Evolutionary conservation across 1,139 yeast species (phyloP).

Genomic region (Geotrichum bryndzae): DNA sequence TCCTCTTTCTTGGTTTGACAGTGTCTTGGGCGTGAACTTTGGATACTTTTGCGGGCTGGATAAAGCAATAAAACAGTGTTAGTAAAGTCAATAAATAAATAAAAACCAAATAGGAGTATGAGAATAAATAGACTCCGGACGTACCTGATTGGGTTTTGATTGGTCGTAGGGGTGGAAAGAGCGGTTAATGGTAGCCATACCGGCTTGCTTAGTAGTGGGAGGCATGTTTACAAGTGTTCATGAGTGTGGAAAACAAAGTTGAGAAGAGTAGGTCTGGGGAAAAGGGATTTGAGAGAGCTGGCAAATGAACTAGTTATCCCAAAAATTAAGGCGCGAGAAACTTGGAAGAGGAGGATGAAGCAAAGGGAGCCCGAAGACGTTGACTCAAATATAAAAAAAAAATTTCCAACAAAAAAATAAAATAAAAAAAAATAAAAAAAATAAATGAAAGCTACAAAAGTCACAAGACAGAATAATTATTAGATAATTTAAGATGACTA

Average conservation of each 20-base stretch:
- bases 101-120: background rate
- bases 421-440: background rate
- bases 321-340: background rate
- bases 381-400: background rate
- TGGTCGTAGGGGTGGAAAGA: constrained; percentile 2
- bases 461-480: background rate
- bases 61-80: background rate
- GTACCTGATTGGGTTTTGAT: background rate
- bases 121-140: background rate
- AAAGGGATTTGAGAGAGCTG: background rate
- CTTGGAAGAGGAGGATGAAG: background rate
- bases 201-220: constrained; percentile 4
- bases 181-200: constrained; percentile 7
- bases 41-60: background rate
- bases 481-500: background rate
- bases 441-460: background rate
- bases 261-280: background rate
- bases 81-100: background rate
- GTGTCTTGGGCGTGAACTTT: background rate
- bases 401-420: background rate
- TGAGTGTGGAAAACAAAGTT: background rate
- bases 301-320: background rate
- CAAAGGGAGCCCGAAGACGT: background rate
- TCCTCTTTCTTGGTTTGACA: constrained; percentile 31
- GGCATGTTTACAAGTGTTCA: background rate